These are phyloP conservation scores for Trichoderma gamsii DNA, from an alignment of 495 filamentous ascomycete species.

Conservation along the genomic window DNA sequence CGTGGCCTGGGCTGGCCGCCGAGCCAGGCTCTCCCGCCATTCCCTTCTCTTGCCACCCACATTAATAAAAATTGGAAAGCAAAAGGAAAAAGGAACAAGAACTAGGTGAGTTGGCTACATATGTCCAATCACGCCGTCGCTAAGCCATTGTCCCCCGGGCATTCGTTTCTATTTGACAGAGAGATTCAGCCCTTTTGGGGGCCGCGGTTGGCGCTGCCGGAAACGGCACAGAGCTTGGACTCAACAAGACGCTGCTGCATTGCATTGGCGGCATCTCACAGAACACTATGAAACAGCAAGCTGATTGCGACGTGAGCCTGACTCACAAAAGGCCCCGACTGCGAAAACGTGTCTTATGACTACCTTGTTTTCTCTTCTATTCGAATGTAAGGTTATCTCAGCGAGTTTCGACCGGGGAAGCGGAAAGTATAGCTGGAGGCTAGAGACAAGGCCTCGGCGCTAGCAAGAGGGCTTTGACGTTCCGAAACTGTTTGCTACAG, in stretches of 20 bases:
- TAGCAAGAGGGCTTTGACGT: background rate
- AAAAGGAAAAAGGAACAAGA: background rate
- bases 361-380: background rate
- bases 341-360: no score
- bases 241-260: background rate
- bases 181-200: background rate
- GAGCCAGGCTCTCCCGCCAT: slow-evolving; percentile 12
- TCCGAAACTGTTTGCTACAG: background rate
- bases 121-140: background rate
- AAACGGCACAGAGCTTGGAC: background rate
- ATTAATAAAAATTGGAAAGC: background rate
- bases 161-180: background rate
- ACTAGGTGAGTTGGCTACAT: background rate
- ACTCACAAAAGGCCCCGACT: background rate
- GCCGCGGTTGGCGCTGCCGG: background rate
- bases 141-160: background rate
- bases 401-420: background rate
- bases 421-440: slow-evolving; percentile 1
- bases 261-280: background rate
- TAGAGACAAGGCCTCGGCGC: background rate
- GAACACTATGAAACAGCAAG: background rate
- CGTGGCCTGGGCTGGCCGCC: slow-evolving; percentile 9
- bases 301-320: background rate
- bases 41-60: slow-evolving; percentile 9
- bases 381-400: background rate